phyloP scores from a whole-genome alignment of 192 early-diverging fungal species.

The Chytriomyces sp. region DNA sequence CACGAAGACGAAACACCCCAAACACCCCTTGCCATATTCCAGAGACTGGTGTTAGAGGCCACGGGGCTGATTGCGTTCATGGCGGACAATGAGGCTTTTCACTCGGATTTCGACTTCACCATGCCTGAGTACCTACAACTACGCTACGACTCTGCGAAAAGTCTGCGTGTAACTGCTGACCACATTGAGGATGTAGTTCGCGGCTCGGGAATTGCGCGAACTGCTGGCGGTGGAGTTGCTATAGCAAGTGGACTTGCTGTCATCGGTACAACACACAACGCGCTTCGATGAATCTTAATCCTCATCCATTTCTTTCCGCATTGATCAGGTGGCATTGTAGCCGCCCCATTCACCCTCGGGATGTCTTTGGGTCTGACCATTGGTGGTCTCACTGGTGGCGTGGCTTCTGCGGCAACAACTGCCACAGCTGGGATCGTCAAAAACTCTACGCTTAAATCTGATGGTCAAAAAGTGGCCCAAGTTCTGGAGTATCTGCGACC shows the following conservation, averaged over 20 bases:
- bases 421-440: neutral
- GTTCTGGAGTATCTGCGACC: neutral
- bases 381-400: slow-evolving; percentile 3
- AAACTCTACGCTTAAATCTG: neutral
- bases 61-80: neutral
- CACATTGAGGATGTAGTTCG: slow-evolving; percentile 1
- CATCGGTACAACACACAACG: neutral
- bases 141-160: neutral
- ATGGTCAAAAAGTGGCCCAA: neutral
- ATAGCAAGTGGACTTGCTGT: neutral
- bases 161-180: neutral
- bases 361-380: slow-evolving; percentile 8
- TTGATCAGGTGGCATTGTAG: neutral
- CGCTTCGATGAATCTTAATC: neutral
- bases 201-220: neutral
- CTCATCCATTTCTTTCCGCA: too few relatives aligned
- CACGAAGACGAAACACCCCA: neutral
- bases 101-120: neutral
- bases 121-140: neutral
- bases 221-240: neutral
- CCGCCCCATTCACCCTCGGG: neutral
- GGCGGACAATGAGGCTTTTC: neutral
- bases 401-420: slow-evolving; percentile 1
- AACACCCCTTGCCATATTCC: neutral
- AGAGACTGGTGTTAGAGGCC: neutral